phyloP scores from a whole-genome alignment of 148 eudicot species.

The Rhododendron molle region DNA sequence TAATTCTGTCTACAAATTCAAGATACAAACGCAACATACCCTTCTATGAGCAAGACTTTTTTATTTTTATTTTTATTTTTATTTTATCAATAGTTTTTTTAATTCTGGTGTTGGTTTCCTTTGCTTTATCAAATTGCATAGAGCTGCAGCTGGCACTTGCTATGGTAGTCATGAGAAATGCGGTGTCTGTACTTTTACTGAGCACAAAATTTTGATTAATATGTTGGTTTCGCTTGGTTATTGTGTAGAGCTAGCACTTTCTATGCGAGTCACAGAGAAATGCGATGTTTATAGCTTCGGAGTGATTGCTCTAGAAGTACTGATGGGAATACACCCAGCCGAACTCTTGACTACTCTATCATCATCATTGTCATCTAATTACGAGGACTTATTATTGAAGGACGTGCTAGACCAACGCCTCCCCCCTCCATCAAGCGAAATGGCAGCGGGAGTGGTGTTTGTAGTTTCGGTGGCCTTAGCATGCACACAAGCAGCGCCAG shows the following conservation, averaged over 20 bases:
- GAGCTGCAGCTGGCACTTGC: not conserved
- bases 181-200: too few species aligned
- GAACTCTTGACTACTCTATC: constrained; percentile 43
- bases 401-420: constrained; percentile 57
- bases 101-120: too few species aligned
- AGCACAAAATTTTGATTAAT: not conserved
- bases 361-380: constrained; percentile 8
- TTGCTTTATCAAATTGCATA: too few species aligned
- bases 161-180: too few species aligned
- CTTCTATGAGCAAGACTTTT: too few species aligned
- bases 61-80: too few species aligned
- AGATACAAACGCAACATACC: too few species aligned
- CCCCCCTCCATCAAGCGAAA: constrained; percentile 34
- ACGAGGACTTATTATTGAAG: constrained; percentile 34
- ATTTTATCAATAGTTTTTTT: too few species aligned
- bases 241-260: constrained; percentile 42
- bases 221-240: not conserved
- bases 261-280: constrained; percentile 58
- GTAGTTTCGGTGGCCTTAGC: constrained; percentile 44
- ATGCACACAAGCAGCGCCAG: constrained; percentile 46
- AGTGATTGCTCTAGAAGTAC: constrained; percentile 61
- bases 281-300: constrained; percentile 87
- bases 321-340: constrained; percentile 80
- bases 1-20: too few species aligned
- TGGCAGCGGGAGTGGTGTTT: constrained; percentile 45